These are phyloP conservation scores for Paramecium pentaurelia DNA, from an alignment of 73 alveolate species.

Conservation along the genomic window DNA sequence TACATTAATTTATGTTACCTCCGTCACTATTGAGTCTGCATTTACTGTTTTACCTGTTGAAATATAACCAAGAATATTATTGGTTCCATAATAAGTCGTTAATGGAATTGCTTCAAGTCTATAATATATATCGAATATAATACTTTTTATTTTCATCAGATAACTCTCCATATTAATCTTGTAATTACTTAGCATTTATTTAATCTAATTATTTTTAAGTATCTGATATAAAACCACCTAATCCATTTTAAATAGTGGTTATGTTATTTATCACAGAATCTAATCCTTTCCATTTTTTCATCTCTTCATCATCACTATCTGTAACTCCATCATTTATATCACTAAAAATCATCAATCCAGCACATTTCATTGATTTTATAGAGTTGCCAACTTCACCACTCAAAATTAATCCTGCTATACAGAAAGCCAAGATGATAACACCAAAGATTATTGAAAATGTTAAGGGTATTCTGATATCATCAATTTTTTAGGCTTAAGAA, in stretches of 20 bases:
- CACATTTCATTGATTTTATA: background rate
- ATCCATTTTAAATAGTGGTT: background rate
- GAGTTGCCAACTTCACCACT: background rate
- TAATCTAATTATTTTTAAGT: background rate
- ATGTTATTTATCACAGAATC: background rate
- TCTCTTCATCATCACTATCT: background rate
- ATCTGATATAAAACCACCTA: background rate
- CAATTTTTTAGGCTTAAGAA: background rate
- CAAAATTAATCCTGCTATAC: background rate
- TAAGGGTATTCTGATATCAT: background rate
- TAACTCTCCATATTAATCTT: background rate
- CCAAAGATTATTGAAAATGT: background rate
- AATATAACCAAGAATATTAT: background rate
- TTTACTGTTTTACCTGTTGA: background rate
- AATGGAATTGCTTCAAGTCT: background rate
- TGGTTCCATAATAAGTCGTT: background rate
- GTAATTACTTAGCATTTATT: background rate
- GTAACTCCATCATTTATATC: background rate
- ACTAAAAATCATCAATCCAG: background rate
- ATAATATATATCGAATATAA: background rate
- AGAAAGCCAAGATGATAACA: background rate
- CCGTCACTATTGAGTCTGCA: background rate
- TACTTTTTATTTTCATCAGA: background rate
- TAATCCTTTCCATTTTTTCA: background rate
- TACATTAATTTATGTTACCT: background rate